A percentile compares a stretch with the other conserved stretches of the same genome.
Conservation (phyloP, 2,329 filamentous ascomycete genomes). For the Diaporthe sp. region DNA sequence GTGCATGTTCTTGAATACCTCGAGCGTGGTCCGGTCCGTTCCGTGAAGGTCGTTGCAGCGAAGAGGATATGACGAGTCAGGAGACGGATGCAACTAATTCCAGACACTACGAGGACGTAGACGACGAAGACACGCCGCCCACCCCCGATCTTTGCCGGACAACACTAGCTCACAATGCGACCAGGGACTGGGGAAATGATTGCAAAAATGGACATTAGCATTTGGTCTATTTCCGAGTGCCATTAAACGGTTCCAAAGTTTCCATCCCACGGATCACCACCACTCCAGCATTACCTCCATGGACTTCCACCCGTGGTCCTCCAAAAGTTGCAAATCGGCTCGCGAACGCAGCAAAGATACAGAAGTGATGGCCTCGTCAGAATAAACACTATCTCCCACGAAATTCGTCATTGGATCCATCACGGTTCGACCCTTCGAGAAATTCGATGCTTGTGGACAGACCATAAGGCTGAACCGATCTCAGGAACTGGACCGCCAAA, state of each 20-base stretch:
- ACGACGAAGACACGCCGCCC: neutral
- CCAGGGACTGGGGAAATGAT: neutral
- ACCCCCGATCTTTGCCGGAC: neutral
- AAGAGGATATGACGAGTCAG: neutral
- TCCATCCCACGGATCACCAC: neutral
- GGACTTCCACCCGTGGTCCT: neutral
- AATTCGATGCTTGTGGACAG: neutral
- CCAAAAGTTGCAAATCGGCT: neutral
- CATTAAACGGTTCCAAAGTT: neutral
- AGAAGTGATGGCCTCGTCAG: slow-evolving; percentile 26
- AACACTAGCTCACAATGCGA: no score
- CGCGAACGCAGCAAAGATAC: slow-evolving; percentile 7
- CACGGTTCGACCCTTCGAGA: neutral
- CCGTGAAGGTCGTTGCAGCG: neutral
- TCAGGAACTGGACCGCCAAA: neutral
- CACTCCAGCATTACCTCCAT: neutral
- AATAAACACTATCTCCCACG: slow-evolving; percentile 27
- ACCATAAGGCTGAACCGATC: neutral
- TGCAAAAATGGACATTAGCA: neutral
- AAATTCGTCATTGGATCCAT: slow-evolving; percentile 8
- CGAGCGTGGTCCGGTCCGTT: neutral
- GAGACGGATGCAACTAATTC: no score
- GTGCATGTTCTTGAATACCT: slow-evolving; percentile 36
- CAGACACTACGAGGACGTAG: neutral
- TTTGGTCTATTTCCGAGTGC: slow-evolving; percentile 17